Base-by-base conservation (phyloP, 805 yeast species). In the Yarrowia deformans region DNA sequence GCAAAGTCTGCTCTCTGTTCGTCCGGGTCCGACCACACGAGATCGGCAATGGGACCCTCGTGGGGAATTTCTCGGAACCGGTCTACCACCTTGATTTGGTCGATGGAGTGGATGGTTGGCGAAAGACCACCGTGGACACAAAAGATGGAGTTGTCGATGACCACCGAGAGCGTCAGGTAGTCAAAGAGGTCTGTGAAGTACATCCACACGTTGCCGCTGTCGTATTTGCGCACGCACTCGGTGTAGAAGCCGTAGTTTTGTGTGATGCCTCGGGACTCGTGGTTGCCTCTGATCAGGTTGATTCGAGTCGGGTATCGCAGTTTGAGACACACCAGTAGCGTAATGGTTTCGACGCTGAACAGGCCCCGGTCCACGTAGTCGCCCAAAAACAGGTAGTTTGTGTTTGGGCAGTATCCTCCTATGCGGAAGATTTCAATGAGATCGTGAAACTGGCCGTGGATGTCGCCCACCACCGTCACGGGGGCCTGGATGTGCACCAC, bases 11-110 rank as follows among this genome's bases (percentile, higher is more conserved):
- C 79, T 67, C 82, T 82, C 69, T 90, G 91, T 40, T 90, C 90
- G 78, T 96, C 98, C 0, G 99, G 99, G 76, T 95, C 99, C 29
- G 95, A 89, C 99, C 99, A 95, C 19, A 95, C 98, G 64, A 95
- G 81, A 78, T 95, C 99, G 1, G 99, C 99, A 98, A 95, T 95
- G 16, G 98, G 97, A 0, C 99, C 99, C 77, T 95, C 99, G 74
- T 96, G 99, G 0, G 99, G 99, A 13, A 96, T 92, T 77, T 95
- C 99, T 72, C 88, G 86, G 76, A 93, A 94, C 70, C 99, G 78
- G 78, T 95, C 99, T 9, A 96, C 88, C 16, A 95, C 88, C 72
- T 90, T 84, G 66, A 95, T 91, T 72, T 96, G 98, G 76, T 95
- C 98, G 29, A 95, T 84, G 8, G 95, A 90, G 76, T 94, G 98